phyloP scores from a whole-genome alignment of 352 stramenopile species.

The Globisporangium lucens region DNA sequence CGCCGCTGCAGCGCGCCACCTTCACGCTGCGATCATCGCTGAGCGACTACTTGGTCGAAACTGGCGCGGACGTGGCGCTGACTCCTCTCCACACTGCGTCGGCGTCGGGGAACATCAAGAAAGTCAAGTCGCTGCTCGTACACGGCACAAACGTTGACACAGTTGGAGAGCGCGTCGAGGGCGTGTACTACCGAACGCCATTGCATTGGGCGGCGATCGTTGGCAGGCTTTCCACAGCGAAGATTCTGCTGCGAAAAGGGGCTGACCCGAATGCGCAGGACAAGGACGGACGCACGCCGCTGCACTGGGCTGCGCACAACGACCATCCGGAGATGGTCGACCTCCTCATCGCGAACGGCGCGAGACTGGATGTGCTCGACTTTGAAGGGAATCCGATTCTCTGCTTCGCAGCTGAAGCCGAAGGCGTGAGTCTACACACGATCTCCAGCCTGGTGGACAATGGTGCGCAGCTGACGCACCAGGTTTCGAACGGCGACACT shows the following conservation, averaged over 20 bases:
- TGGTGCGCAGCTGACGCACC: constrained; percentile 42
- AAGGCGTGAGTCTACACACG: constrained; percentile 45
- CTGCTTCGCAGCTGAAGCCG: constrained; percentile 60
- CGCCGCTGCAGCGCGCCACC: constrained; percentile 57
- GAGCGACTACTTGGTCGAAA: constrained; percentile 61
- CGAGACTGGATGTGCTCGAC: constrained; percentile 45
- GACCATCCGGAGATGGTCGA: constrained; percentile 51
- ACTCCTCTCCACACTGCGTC: constrained; percentile 73
- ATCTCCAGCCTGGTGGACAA: constrained; percentile 39
- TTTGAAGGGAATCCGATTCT: constrained; percentile 47
- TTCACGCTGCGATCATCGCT: constrained; percentile 62
- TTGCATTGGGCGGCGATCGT: constrained; percentile 74
- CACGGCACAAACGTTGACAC: constrained; percentile 40
- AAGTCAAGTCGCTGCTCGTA: constrained; percentile 44
- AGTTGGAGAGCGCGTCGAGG: constrained; percentile 54
- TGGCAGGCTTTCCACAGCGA: constrained; percentile 34
- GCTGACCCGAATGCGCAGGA: constrained; percentile 60
- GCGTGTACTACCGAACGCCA: constrained; percentile 61
- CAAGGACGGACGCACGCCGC: constrained; percentile 53
- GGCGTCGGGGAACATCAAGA: constrained; percentile 40
- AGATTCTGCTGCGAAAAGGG: constrained; percentile 37
- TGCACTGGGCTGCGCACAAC: constrained; percentile 78
- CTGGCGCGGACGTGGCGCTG: constrained; percentile 67
- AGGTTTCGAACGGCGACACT: constrained; percentile 48
- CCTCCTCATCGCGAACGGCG: constrained; percentile 44